Base-by-base conservation (phyloP, 257 asterid genomes). In the Pogostemon cablin region DNA sequence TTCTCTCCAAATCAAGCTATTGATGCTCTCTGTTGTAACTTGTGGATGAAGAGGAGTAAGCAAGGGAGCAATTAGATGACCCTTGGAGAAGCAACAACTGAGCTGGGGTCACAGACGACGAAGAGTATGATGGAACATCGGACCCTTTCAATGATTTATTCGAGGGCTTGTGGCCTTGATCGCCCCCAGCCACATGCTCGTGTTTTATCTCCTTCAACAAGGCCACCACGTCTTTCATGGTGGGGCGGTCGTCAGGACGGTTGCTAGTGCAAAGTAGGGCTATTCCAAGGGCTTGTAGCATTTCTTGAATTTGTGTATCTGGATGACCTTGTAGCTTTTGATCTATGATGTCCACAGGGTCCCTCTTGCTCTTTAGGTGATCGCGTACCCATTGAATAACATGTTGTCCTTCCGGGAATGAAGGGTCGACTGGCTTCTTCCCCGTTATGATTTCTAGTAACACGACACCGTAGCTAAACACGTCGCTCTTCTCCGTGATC, bases 211-310 rank as follows among this genome's bases (percentile, higher is more conserved):
- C 97, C 78, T 80, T 88, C 81, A 91, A 39, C n/a, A 88, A 67
- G 2, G 95, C 97, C 61, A 86, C 95, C 0, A 91, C 95, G 12
- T 91, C 96, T 48, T 91, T 88, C 96, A 91, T 91, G 6, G 90
- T 67, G 3, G 97, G 97, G 7, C 96, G 85, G 43, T 91, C 95
- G 3, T 78, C 89, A 0, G 87, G 88, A 0, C 95, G 82, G 10
- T 84, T 86, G 68, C 92, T 91, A 0, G 96, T 88, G 83, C 97
- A 88, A 9, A 91, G 83, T n/a, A 91, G 72, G 66, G 95, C 86
- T 20, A 88, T 89, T 12, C 95, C 96, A 0, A 91, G 90, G 78
- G 92, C 88, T 77, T 91, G 96, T 10, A 91, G 84, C 95, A 91
- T 91, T 73, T 88, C 97, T 70, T 91, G 96, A 38, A 91, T 73